Evolutionary conservation across 352 stramenopile genomes (phyloP).

Genomic region (Phytophthora tubulina): DNA sequence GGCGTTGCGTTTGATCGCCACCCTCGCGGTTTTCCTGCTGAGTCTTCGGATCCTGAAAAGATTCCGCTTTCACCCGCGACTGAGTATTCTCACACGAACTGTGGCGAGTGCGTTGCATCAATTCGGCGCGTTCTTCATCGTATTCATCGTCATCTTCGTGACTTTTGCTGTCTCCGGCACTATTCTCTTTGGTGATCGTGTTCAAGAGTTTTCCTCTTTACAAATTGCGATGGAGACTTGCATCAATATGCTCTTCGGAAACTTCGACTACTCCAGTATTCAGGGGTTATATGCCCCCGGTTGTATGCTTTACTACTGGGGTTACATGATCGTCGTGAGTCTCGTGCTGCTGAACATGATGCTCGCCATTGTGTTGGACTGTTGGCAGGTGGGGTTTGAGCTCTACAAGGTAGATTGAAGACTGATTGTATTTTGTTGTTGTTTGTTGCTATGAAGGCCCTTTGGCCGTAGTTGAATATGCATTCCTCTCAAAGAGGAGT

Average conservation of each 20-base stretch:
- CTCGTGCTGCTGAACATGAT: conserved; percentile 74
- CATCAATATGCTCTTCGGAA: conserved; percentile 76
- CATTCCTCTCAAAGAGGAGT: too few relatives aligned
- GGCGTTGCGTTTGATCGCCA: too few relatives aligned
- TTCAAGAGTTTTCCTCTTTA: conserved; percentile 58
- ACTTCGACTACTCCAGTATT: conserved; percentile 66
- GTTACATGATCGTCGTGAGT: conserved; percentile 69
- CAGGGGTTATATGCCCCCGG: conserved; percentile 49
- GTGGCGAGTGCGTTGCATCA: too few relatives aligned
- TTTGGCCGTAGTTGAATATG: too few relatives aligned
- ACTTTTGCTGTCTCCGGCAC: conserved; percentile 59
- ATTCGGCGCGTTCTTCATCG: conserved; percentile 63
- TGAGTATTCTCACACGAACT: too few relatives aligned
- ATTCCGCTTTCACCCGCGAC: too few relatives aligned
- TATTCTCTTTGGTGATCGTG: conserved; percentile 67
- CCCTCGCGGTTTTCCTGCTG: too few relatives aligned
- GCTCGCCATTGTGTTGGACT: conserved; percentile 75
- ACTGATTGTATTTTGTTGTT: too few relatives aligned
- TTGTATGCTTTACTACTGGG: conserved; percentile 74
- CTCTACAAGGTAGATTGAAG: too few relatives aligned
- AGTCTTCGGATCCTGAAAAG: too few relatives aligned
- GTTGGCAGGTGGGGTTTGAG: too few relatives aligned
- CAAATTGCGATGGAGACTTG: conserved; percentile 56
- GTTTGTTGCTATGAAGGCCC: too few relatives aligned
- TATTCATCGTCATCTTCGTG: conserved; percentile 69